phyloP scores from a whole-genome alignment of 2,329 filamentous ascomycete species.

The Cladorrhinum sp. region DNA sequence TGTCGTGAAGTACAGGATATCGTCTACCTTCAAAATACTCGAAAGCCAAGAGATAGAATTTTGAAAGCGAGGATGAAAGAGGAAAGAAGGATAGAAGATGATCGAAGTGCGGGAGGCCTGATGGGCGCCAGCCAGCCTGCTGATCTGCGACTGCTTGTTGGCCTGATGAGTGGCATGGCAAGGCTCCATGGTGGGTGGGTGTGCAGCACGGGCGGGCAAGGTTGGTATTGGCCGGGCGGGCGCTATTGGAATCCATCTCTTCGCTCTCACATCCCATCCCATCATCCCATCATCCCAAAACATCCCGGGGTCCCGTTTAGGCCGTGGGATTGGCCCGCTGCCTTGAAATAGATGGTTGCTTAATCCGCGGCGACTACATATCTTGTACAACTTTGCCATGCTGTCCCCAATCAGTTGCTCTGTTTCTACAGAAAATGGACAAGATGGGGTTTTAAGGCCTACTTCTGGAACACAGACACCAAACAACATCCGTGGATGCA shows the following conservation, averaged over 20 bases:
- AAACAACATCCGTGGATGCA: not conserved
- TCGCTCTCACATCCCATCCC: not conserved
- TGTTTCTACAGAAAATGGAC: not conserved
- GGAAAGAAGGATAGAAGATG: conserved; percentile 1
- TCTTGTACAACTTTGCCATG: conserved; percentile 2
- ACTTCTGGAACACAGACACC: not conserved
- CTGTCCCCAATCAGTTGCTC: not conserved
- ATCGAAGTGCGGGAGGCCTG: conserved; percentile 6
- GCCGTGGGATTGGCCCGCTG: not conserved
- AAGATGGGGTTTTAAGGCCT: not conserved
- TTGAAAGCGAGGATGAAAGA: not conserved
- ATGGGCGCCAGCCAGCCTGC: conserved; percentile 5
- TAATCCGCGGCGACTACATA: not conserved
- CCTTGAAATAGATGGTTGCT: conserved; percentile 4
- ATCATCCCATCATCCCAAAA: not conserved
- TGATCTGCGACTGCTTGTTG: conserved; percentile 9
- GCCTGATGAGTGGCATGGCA: not conserved
- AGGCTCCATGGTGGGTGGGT: conserved; percentile 4
- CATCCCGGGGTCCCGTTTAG: not conserved
- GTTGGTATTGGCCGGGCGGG: conserved; percentile 7
- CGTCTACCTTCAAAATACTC: not conserved
- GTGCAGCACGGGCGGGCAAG: not conserved
- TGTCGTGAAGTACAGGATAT: not conserved
- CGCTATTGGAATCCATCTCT: conserved; percentile 1
- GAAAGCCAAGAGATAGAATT: not conserved